These are phyloP conservation scores for Gentiana macrophylla DNA, from an alignment of 257 asterid genomes.

Conservation along the genomic window DNA sequence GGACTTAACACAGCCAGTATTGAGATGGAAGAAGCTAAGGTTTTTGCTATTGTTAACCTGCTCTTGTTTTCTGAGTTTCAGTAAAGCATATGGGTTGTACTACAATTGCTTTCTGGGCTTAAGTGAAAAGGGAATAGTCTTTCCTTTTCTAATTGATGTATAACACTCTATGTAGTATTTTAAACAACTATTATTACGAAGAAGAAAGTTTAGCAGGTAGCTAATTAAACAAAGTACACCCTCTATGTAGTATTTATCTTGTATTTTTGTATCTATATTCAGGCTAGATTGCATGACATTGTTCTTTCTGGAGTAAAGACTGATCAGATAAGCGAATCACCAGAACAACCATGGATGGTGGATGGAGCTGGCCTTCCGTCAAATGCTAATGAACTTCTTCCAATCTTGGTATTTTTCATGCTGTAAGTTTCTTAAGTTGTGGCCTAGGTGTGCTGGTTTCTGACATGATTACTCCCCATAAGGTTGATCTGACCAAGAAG, in stretches of 20 bases:
- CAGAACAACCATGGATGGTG: conserved; percentile 27
- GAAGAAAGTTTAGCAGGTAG: too few relatives aligned
- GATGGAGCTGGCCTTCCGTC: conserved; percentile 33
- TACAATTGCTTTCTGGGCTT: too few relatives aligned
- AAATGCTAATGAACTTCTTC: conserved; percentile 25
- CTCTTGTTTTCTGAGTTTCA: background rate
- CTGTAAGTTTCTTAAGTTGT: too few relatives aligned
- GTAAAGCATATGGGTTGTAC: too few relatives aligned
- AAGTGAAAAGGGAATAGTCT: too few relatives aligned
- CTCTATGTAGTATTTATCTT: too few relatives aligned
- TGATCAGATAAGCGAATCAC: conserved; percentile 10
- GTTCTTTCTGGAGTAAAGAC: conserved; percentile 17
- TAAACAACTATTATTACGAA: too few relatives aligned
- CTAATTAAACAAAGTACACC: too few relatives aligned
- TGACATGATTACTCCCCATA: conserved; percentile 4
- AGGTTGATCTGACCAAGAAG: conserved; percentile 81
- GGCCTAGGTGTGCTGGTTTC: background rate
- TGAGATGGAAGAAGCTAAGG: conserved; percentile 96
- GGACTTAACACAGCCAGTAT: conserved; percentile 92
- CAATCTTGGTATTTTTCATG: conserved; percentile 14
- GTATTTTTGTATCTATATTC: background rate
- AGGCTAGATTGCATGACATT: conserved; percentile 21
- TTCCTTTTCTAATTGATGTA: too few relatives aligned
- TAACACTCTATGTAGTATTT: too few relatives aligned
- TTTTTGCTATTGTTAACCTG: conserved; percentile 15